Conservation (phyloP, 371 early-diverging fungal genomes). For the Zopfochytrium polystomum region DNA sequence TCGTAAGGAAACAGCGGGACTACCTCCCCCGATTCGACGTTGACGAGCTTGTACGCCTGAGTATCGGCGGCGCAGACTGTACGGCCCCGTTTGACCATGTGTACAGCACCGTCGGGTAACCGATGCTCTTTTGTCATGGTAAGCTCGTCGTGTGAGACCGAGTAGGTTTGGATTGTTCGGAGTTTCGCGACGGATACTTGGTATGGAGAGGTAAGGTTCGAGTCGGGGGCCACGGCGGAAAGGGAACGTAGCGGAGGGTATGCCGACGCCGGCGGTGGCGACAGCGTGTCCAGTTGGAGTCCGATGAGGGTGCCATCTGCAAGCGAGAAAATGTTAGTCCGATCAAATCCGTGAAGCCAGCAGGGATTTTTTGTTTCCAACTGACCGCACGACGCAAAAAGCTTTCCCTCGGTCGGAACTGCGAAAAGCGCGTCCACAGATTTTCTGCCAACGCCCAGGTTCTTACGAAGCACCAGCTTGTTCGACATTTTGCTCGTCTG, state of each 20-base stretch:
- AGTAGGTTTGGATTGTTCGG: slow-evolving; percentile 49
- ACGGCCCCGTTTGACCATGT: slow-evolving; percentile 51
- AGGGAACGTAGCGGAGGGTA: slow-evolving; percentile 65
- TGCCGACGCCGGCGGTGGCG: slow-evolving; percentile 45
- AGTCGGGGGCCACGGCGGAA: slow-evolving; percentile 61
- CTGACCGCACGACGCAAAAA: slow-evolving; percentile 67
- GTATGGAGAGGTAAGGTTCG: slow-evolving; percentile 61
- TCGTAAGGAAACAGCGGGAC: slow-evolving; percentile 64
- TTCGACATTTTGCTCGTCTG: slow-evolving; percentile 33
- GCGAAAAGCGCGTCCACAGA: slow-evolving; percentile 65
- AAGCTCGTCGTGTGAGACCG: slow-evolving; percentile 21
- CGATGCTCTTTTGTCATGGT: slow-evolving; percentile 55
- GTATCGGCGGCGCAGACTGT: slow-evolving; percentile 66
- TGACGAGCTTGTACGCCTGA: slow-evolving; percentile 63
- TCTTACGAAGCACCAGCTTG: slow-evolving; percentile 49
- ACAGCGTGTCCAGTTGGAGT: slow-evolving; percentile 50
- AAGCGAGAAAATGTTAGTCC: neutral
- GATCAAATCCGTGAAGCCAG: neutral
- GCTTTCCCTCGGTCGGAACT: slow-evolving; percentile 66
- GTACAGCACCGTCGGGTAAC: slow-evolving; percentile 61
- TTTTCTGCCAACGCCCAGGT: slow-evolving; percentile 62
- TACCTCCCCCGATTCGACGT: slow-evolving; percentile 47
- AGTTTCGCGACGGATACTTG: slow-evolving; percentile 59
- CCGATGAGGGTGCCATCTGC: slow-evolving; percentile 52
- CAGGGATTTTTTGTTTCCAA: neutral